Base-by-base conservation (phyloP, 345 rosid genomes). In the Triadica sebifera region DNA sequence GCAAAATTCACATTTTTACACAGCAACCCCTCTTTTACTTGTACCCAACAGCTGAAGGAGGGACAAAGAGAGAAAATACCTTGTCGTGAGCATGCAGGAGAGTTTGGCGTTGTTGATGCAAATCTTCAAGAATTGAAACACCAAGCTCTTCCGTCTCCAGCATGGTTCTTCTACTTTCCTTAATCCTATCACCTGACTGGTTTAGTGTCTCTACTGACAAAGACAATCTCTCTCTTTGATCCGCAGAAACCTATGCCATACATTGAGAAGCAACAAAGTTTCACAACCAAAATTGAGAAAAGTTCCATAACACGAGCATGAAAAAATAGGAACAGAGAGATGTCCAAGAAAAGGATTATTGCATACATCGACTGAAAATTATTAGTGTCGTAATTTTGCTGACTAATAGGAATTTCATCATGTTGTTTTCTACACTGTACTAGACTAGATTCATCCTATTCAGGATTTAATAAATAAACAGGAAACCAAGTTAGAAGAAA, bases 91-190 rank as follows among this genome's bases (percentile, higher is more conserved):
- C 86, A 16, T 86, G 90, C 52, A 96, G 76, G 72, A 96, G 99
- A 79, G 96, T 80, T 74, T 96, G 93, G 70, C 97, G 78, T 82
- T 96, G 99, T 65, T 89, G 82, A 83, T 91, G 91, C 84, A 96
- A 78, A 80, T 96, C 99, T 73, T 90, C 90, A 78, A 96, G 99
- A 82, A 96, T 85, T 34, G 99, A 93, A 74, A 96, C 97, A 37
- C 99, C 99, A 39, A 93, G 91, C 62, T 93, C 96, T 85, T 96
- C 99, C 22, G 99, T 93, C 83, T 96, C 99, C 67, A 93, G 84
- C 90, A 93, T 88, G 70, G 89, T 86, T 83, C 86, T 91, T 80
- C 94, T 90, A 80, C 99, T 83, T 70, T 93, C 98, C 82, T 86
- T 91, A 55, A 96, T 74, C 83, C 97, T 86, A 72, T 90, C 93